A percentile compares a stretch with the other conserved stretches of the same genome.
Evolutionary conservation across 768 basidiomycete species (phyloP).

Genomic region (Hypholoma sublateritium): DNA sequence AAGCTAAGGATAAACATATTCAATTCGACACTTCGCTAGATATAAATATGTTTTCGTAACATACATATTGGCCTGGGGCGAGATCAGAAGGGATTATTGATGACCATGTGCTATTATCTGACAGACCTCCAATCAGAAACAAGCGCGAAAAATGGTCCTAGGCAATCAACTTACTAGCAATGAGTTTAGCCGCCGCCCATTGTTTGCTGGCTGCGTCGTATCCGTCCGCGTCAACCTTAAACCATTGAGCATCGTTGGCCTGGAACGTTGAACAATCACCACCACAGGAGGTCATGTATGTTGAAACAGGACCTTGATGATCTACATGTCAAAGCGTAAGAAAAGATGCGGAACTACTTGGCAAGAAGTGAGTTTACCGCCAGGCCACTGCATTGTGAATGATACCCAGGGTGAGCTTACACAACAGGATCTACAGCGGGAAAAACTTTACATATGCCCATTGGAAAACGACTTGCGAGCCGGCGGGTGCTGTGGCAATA

Average conservation of each 20-base stretch:
- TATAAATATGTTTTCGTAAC: constrained; percentile 15
- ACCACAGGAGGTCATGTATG: constrained; percentile 52
- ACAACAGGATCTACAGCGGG: constrained; percentile 1
- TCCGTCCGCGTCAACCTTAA: constrained; percentile 48
- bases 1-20: constrained; percentile 27
- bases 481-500: constrained; percentile 37
- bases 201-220: constrained; percentile 34
- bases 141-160: constrained; percentile 4
- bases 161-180: constrained; percentile 31
- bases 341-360: neutral
- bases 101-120: constrained; percentile 41
- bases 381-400: constrained; percentile 32
- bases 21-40: neutral
- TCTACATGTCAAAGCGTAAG: constrained; percentile 26
- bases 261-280: constrained; percentile 40
- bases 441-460: constrained; percentile 34
- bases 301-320: constrained; percentile 49
- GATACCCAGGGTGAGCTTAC: constrained; percentile 6
- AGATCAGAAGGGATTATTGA: constrained; percentile 42
- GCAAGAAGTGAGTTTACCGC: constrained; percentile 24
- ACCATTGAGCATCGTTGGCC: constrained; percentile 42
- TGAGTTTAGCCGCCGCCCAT: constrained; percentile 45
- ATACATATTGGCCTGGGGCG: constrained; percentile 49
- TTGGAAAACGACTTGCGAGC: constrained; percentile 40
- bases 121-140: constrained; percentile 1